phyloP scores from a whole-genome alignment of 169 alveolate genomes.

The Besnoitia besnoiti region DNA sequence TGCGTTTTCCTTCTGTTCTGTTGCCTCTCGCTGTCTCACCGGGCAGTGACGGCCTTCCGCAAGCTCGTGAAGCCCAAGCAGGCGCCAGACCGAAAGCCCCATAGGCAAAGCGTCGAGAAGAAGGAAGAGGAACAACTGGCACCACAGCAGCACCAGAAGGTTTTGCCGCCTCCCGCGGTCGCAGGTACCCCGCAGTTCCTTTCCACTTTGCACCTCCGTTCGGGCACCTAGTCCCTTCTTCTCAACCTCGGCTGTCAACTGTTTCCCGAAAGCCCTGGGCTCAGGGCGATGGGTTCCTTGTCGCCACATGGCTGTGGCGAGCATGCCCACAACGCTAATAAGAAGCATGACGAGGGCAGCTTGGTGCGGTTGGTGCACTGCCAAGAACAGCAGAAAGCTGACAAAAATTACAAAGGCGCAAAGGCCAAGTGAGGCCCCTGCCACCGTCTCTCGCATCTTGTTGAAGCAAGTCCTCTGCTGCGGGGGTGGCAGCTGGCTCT shows the following conservation, averaged over 20 bases:
- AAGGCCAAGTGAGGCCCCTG: too few species aligned
- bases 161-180: not conserved
- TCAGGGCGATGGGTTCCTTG: not conserved
- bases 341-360: not conserved
- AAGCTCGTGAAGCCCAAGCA: not conserved
- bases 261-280: not conserved
- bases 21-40: not conserved
- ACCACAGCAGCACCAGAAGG: not conserved
- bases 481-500: too few species aligned
- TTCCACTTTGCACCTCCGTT: not conserved
- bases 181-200: too few species aligned
- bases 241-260: not conserved
- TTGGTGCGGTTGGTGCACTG: not conserved
- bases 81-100: not conserved
- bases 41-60: not conserved
- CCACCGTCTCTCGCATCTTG: too few species aligned
- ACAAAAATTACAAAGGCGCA: too few species aligned
- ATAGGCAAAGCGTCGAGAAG: not conserved
- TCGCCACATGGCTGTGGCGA: not conserved
- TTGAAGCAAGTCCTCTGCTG: too few species aligned
- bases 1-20: not conserved
- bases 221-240: not conserved
- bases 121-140: not conserved
- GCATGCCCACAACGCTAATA: not conserved
- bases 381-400: not conserved